These are phyloP conservation scores for Myriosclerotinia scirpicola DNA, from an alignment of 2,329 filamentous ascomycete genomes.

Conservation along the genomic window DNA sequence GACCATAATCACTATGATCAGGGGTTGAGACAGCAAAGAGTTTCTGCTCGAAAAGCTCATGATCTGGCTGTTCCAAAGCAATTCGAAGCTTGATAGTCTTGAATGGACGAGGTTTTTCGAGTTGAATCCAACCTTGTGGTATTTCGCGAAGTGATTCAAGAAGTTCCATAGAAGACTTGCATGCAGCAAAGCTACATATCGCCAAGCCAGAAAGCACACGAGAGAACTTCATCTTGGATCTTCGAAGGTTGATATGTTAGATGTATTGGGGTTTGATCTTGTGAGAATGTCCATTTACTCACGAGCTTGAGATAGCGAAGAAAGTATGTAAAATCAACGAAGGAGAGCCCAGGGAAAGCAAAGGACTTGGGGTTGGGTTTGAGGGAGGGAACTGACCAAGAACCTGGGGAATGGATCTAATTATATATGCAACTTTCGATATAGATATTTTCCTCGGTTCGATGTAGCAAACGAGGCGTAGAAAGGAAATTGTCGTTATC, in stretches of 20 bases:
- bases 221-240: slow-evolving; percentile 22
- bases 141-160: slow-evolving; percentile 32
- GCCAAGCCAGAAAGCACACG: slow-evolving; percentile 13
- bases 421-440: neutral
- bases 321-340: neutral
- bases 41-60: slow-evolving; percentile 47
- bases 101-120: slow-evolving; percentile 28
- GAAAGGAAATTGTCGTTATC: neutral
- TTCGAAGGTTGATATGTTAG: neutral
- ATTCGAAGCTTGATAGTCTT: slow-evolving; percentile 32
- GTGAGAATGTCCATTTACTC: neutral
- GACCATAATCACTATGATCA: slow-evolving; percentile 52
- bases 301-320: neutral
- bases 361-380: neutral
- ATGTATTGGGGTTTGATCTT: neutral
- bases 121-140: slow-evolving; percentile 34
- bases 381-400: neutral
- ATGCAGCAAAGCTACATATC: slow-evolving; percentile 22
- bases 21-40: slow-evolving; percentile 47
- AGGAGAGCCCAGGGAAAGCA: neutral
- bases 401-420: neutral
- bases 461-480: slow-evolving; percentile 2
- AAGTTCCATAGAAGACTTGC: slow-evolving; percentile 23
- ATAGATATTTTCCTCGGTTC: neutral
- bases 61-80: slow-evolving; percentile 46